These are phyloP conservation scores for Boletus albobrunnescens DNA, from an alignment of 1,284 basidiomycete species.

Conservation along the genomic window DNA sequence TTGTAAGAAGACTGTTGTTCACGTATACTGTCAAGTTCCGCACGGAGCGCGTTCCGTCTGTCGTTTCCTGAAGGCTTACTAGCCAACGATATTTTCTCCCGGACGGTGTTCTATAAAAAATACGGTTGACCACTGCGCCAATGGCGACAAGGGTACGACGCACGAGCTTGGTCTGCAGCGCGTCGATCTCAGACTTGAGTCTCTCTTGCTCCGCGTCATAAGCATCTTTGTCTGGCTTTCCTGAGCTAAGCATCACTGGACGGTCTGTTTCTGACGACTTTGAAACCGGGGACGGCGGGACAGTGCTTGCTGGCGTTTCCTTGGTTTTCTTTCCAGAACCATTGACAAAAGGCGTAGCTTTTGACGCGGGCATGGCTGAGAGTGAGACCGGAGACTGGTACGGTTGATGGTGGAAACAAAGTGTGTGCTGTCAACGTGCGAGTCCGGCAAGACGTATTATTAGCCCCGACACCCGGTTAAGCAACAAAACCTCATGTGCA, in stretches of 20 bases:
- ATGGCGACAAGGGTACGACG: slow-evolving; percentile 34
- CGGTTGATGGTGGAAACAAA: slow-evolving; percentile 5
- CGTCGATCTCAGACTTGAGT: slow-evolving; percentile 81
- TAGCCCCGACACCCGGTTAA: background rate
- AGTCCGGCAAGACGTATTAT: slow-evolving; percentile 4
- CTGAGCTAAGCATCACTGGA: slow-evolving; percentile 37
- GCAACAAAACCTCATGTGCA: background rate
- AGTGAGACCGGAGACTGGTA: background rate
- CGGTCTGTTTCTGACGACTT: slow-evolving; percentile 42
- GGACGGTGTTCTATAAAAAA: slow-evolving; percentile 61
- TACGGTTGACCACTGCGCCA: background rate
- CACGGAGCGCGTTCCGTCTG: slow-evolving; percentile 68
- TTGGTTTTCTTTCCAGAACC: slow-evolving; percentile 41
- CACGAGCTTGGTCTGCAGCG: slow-evolving; percentile 75
- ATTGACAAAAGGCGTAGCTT: slow-evolving; percentile 49
- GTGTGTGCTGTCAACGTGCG: slow-evolving; percentile 13
- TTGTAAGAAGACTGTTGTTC: slow-evolving; percentile 82
- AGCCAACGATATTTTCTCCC: slow-evolving; percentile 71
- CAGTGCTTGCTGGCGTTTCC: slow-evolving; percentile 41
- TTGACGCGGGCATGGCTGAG: slow-evolving; percentile 44
- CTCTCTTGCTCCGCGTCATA: slow-evolving; percentile 83
- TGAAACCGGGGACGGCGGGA: slow-evolving; percentile 45
- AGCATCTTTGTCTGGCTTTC: slow-evolving; percentile 76
- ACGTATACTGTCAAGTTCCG: slow-evolving; percentile 81
- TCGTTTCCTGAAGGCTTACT: slow-evolving; percentile 66